These are phyloP conservation scores for Citrus medica DNA, from an alignment of 345 rosid species.

Conservation along the genomic window DNA sequence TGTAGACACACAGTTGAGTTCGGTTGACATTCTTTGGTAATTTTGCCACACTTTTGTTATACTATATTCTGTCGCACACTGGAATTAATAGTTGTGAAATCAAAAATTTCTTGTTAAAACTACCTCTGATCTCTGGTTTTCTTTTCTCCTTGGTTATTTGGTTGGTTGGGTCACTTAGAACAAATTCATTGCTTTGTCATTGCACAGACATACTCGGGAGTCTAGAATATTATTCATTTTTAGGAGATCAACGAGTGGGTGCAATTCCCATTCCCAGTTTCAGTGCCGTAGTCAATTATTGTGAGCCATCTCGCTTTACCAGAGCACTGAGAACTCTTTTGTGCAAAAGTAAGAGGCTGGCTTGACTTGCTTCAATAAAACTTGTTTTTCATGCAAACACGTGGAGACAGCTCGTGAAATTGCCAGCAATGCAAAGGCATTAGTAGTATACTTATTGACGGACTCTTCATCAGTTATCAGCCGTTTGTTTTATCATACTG, in stretches of 20 bases:
- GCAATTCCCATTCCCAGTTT: not conserved
- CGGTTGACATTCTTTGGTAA: slow-evolving; percentile 4
- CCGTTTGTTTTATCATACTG: not conserved
- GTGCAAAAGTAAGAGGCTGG: not conserved
- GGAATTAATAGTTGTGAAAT: not conserved
- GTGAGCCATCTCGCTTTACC: not conserved
- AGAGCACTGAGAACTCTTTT: not conserved
- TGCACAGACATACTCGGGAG: no score
- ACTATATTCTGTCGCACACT: not conserved
- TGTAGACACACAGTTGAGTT: slow-evolving; percentile 3
- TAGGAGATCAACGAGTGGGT: not conserved
- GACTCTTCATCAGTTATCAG: not conserved
- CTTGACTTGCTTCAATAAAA: not conserved
- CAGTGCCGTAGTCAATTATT: not conserved
- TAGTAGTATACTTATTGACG: not conserved
- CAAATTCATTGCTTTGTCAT: not conserved
- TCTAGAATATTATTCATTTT: not conserved
- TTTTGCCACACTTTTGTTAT: slow-evolving; percentile 4
- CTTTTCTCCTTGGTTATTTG: not conserved
- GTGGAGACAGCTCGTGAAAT: not conserved
- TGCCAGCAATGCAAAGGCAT: not conserved
- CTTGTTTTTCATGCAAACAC: not conserved
- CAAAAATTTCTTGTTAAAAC: no score
- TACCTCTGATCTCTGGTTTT: not conserved
- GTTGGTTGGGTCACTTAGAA: not conserved